Conservation (phyloP, 805 yeast genomes). For the Blastobotrys americana region DNA sequence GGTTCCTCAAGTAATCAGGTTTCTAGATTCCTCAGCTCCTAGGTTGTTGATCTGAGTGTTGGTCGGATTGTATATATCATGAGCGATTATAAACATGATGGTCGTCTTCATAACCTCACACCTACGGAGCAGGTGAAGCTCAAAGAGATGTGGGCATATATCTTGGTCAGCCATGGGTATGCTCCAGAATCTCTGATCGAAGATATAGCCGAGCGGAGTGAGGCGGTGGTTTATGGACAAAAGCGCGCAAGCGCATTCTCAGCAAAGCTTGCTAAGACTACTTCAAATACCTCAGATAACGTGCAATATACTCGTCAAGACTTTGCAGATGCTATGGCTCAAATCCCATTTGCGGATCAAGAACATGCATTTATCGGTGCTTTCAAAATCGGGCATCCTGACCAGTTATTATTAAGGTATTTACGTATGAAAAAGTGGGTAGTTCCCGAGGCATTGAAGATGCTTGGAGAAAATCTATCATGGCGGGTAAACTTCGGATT, state of each 20-base stretch:
- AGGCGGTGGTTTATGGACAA: neutral
- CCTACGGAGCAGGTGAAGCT: constrained; percentile 33
- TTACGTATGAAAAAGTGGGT: constrained; percentile 85
- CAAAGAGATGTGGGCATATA: constrained; percentile 34
- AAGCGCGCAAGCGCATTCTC: neutral
- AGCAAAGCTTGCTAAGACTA: neutral
- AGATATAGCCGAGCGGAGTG: neutral
- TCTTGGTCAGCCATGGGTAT: constrained; percentile 21
- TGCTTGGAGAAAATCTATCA: constrained; percentile 64
- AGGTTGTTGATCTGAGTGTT: too few species aligned
- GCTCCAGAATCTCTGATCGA: constrained; percentile 17
- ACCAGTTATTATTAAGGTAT: constrained; percentile 67
- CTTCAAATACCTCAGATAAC: neutral
- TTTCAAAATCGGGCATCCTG: constrained; percentile 43
- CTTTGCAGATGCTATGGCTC: neutral
- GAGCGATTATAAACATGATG: constrained; percentile 20
- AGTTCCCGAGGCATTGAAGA: constrained; percentile 54
- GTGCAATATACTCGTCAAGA: neutral
- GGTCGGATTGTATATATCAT: too few species aligned
- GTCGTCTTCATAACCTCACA: constrained; percentile 33
- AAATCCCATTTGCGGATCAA: neutral
- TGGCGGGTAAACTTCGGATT: constrained; percentile 68
- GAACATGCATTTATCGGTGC: neutral
- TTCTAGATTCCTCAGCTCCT: too few species aligned
- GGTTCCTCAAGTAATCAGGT: too few species aligned